Base-by-base conservation (phyloP, 371 early-diverging fungal species). In the Massospora cicadina region DNA sequence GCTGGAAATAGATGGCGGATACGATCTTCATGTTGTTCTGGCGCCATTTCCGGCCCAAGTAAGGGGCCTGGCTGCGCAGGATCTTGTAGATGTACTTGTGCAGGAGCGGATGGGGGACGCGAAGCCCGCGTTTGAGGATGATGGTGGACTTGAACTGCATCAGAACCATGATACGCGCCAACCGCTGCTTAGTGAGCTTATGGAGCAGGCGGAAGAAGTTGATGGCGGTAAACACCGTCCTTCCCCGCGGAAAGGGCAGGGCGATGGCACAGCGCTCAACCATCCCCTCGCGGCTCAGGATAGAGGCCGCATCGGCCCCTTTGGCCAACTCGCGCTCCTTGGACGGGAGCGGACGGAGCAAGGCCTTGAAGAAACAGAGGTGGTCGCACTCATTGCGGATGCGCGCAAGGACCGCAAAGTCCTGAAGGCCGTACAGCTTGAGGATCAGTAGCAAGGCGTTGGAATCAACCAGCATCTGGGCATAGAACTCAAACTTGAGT, bases 61-160 rank as follows among this genome's bases (percentile, higher is more conserved):
- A 87, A 0, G 88, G 87, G 0, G 88, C 77, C 68, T 90, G 90
- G 33, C 79, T 81, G 68, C 89, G 88, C 54, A 90, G 71, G 5
- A 88, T 76, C 66, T 91, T 90, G 59, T 89, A 77, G 2, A 86
- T 83, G 64, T 87, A 89, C 0, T 84, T 67, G 58, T 84, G 84
- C 33, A 88, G 68, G 21, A 76, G 74, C 0, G 80, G 79, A 71
- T 87, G 82, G 10, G 82, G 75, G 17, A 89, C 79, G 68, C 84
- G 86, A 1, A 90, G 66, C 2, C 87, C 72, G 28, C 87, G 74
- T 68, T 89, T 91, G 31, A 91, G 69, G 24, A 91, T 83, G 0
- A 86, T 87, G 2, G 83, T 80, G 30, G 88, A 84, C 70, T 89
- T 91, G 78, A 88, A 89, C 65, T 89, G 89, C 1, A 91, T 87